Base-by-base conservation (phyloP, 2,329 filamentous ascomycete species). In the Plenodomus biglobosus region DNA sequence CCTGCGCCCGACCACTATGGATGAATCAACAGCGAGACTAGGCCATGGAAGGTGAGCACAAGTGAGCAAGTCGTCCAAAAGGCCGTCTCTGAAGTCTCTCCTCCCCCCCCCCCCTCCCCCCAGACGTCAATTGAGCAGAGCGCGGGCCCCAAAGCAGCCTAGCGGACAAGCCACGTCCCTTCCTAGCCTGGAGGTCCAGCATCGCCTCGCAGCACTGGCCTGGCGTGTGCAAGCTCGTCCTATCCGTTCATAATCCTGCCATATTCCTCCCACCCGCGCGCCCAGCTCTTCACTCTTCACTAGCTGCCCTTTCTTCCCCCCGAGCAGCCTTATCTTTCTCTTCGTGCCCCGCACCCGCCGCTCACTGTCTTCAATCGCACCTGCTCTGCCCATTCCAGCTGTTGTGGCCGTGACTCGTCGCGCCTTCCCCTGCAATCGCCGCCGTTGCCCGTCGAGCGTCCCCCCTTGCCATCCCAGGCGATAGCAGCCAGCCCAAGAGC, bases 181-280 rank as follows among this genome's bases (percentile, higher is more conserved):
- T 38, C 43, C 43, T 38, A 47, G 53, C 30, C 42, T 44, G 52
- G 51, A 47, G 52, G 50, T 24, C 45, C 51, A 51, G 44, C 48
- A 48, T 24, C 22, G 11, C 11, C 22, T 24, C 22, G 11, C 22
- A 45, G 50, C 44, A 49, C 30, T 44, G 52, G 50, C 44, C 50
- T 47, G 37, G 53, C 43, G 45, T 48, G 38, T 46, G 48, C 43
- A 42, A 40, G 37, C 34, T 41, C 44, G 38, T 20, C 18, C 35
- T 38, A 52, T 15, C 27, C 48, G 53, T 46, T 53, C 27, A 32
- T 32, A 32, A 32, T 32, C 27, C 27, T 32, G 27, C 27, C 13
- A 15, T 6, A 32, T 46, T 40, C 44, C 47, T 53, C 53, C 43
- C 44, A 49, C 46, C 40, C 49, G 41, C 50, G 35, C 40, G 19